Conservation (phyloP, 2,329 filamentous ascomycete species). For the Scytalidium sp. region DNA sequence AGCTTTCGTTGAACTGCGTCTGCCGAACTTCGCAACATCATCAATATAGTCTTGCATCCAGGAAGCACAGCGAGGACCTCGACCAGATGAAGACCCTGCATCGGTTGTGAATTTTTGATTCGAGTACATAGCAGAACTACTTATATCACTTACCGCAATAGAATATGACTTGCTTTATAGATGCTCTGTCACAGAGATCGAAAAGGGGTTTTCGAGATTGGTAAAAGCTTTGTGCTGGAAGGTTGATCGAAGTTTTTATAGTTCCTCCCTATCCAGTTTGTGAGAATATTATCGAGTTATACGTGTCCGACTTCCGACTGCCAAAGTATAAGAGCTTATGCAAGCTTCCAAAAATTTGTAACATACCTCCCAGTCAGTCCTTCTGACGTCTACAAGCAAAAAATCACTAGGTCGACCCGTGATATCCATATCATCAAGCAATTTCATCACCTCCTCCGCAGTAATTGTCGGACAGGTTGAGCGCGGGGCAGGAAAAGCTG, state of each 20-base stretch:
- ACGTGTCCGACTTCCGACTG: too few relatives aligned
- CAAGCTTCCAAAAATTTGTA: background rate
- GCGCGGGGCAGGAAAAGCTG: slow-evolving; percentile 38
- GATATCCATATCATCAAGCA: slow-evolving; percentile 36
- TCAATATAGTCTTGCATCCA: slow-evolving; percentile 57
- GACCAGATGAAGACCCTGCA: slow-evolving; percentile 46
- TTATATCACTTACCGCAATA: slow-evolving; percentile 47
- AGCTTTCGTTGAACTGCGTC: slow-evolving; percentile 41
- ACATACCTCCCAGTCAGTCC: slow-evolving; percentile 46
- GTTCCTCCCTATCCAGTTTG: slow-evolving; percentile 52
- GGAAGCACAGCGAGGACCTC: slow-evolving; percentile 49
- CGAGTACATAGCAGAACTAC: background rate
- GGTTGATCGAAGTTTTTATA: slow-evolving; percentile 54
- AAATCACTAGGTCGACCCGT: slow-evolving; percentile 32
- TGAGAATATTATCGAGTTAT: too few relatives aligned
- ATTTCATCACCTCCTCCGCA: slow-evolving; percentile 35
- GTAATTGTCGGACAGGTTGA: slow-evolving; percentile 36
- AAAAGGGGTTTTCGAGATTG: slow-evolving; percentile 46
- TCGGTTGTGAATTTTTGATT: slow-evolving; percentile 3
- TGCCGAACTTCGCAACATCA: slow-evolving; percentile 34
- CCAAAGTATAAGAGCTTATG: too few relatives aligned
- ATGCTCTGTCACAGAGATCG: slow-evolving; percentile 47
- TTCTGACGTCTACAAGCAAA: slow-evolving; percentile 50
- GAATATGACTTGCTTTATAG: slow-evolving; percentile 47
- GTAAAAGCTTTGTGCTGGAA: slow-evolving; percentile 54